Evolutionary conservation across 257 asterid species (phyloP).

Genomic region (Nyctanthes arbortristis): DNA sequence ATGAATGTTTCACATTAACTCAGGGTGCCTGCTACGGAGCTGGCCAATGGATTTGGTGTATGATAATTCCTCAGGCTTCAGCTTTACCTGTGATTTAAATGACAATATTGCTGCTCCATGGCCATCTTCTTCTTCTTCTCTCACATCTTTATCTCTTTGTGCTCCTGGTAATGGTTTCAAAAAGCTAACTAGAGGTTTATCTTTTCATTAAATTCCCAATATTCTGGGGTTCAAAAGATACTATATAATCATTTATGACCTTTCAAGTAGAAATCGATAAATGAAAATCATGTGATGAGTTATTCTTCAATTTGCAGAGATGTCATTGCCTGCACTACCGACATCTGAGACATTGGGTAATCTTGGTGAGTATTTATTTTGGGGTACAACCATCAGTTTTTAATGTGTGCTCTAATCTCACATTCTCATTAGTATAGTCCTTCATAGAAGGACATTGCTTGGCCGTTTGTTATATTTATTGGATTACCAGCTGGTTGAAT

Average conservation of each 20-base stretch:
- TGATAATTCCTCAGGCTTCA: constrained; percentile 82
- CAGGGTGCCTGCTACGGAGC: constrained; percentile 93
- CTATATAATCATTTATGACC: background rate
- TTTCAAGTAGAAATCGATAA: background rate
- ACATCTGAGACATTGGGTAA: constrained; percentile 60
- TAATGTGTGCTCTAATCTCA: background rate
- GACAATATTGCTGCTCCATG: constrained; percentile 98
- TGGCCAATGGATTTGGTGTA: constrained; percentile 81
- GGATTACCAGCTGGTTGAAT: background rate
- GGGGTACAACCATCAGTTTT: background rate
- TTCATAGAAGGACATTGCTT: background rate
- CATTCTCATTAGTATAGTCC: too few relatives aligned
- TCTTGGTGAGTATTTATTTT: constrained; percentile 43
- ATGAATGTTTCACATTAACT: constrained; percentile 20
- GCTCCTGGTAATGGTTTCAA: constrained; percentile 76
- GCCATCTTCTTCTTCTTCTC: constrained; percentile 88
- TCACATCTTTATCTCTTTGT: constrained; percentile 84
- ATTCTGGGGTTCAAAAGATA: background rate
- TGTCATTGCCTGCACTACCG: constrained; percentile 97
- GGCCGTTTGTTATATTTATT: background rate
- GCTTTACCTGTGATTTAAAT: constrained; percentile 84
- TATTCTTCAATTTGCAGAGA: constrained; percentile 59
- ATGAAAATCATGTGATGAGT: constrained; percentile 16
- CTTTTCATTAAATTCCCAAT: background rate
- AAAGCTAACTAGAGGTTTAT: constrained; percentile 5